Percentiles rank a stretch among this genome's conserved stretches.
These are phyloP conservation scores for Podaxis mareebaensis DNA, from an alignment of 768 basidiomycete species.

Conservation along the genomic window DNA sequence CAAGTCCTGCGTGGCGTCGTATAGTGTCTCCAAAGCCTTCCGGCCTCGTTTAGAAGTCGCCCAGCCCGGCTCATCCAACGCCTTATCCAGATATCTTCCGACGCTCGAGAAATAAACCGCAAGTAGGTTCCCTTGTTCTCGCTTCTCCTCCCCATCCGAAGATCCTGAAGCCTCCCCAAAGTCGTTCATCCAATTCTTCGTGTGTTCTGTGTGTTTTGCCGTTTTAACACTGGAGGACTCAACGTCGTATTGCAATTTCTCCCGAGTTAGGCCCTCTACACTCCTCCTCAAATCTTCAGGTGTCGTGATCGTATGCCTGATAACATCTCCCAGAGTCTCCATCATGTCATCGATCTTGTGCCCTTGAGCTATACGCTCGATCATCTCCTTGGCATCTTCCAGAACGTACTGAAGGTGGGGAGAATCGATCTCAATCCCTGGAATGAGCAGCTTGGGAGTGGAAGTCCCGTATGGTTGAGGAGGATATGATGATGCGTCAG, in stretches of 20 bases:
- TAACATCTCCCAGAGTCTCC: conserved; percentile 22
- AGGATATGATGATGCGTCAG: conserved; percentile 20
- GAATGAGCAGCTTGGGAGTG: not conserved
- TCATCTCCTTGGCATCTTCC: conserved; percentile 30
- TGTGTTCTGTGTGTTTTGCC: not conserved
- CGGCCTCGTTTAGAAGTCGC: conserved; percentile 21
- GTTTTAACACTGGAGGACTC: not conserved
- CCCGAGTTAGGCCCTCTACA: not conserved
- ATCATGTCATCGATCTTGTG: conserved; percentile 33
- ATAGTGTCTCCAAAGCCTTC: conserved; percentile 20
- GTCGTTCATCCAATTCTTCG: not conserved
- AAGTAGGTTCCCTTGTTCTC: not conserved
- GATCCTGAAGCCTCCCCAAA: not conserved
- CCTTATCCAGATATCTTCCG: conserved; percentile 24
- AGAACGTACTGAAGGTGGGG: conserved; percentile 24
- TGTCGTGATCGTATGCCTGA: conserved; percentile 20
- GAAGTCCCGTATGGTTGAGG: conserved; percentile 20
- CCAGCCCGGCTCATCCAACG: conserved; percentile 26
- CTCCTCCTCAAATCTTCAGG: conserved; percentile 14
- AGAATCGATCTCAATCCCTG: conserved; percentile 17
- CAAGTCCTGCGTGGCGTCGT: conserved; percentile 25
- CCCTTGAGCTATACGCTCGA: conserved; percentile 35
- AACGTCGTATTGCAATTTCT: not conserved
- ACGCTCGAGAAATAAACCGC: conserved; percentile 23
- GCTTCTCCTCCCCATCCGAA: not conserved